phyloP scores from a whole-genome alignment of 2,329 filamentous ascomycete genomes.

The Ustilaginoidea virens region DNA sequence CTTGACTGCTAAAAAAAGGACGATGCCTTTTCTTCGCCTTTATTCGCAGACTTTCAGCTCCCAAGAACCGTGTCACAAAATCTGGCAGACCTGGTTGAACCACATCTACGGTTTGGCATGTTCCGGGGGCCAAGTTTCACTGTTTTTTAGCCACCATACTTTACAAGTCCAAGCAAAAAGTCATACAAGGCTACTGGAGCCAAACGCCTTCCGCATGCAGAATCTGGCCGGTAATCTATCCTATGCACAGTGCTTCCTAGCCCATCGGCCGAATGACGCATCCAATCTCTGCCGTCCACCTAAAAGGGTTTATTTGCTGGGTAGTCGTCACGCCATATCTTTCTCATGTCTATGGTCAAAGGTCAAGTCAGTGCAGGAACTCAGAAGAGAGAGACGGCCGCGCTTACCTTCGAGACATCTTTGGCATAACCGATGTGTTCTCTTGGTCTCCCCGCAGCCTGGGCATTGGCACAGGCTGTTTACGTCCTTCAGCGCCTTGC shows the following conservation, averaged over 20 bases:
- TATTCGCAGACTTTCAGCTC: too few species aligned
- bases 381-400: background rate
- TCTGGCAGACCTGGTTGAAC: too few species aligned
- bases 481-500: conserved; percentile 86
- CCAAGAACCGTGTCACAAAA: too few species aligned
- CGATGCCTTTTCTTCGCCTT: too few species aligned
- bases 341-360: conserved; percentile 28
- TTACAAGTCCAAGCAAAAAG: too few species aligned
- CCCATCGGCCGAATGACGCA: conserved; percentile 9
- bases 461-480: conserved; percentile 78
- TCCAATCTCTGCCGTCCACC: conserved; percentile 5
- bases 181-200: conserved; percentile 16
- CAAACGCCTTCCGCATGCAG: conserved; percentile 20
- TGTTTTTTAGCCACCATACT: too few species aligned
- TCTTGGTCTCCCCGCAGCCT: conserved; percentile 74
- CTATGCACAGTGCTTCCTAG: conserved; percentile 15
- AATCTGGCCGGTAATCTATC: conserved; percentile 10
- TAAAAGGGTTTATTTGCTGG: conserved; percentile 18
- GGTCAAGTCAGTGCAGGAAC: background rate
- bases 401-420: conserved; percentile 69
- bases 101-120: too few species aligned
- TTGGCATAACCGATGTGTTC: conserved; percentile 76
- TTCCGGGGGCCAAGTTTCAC: too few species aligned
- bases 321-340: conserved; percentile 26
- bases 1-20: too few species aligned